These are phyloP conservation scores for Thelonectria rubi DNA, from an alignment of 2,329 filamentous ascomycete species.

Conservation along the genomic window DNA sequence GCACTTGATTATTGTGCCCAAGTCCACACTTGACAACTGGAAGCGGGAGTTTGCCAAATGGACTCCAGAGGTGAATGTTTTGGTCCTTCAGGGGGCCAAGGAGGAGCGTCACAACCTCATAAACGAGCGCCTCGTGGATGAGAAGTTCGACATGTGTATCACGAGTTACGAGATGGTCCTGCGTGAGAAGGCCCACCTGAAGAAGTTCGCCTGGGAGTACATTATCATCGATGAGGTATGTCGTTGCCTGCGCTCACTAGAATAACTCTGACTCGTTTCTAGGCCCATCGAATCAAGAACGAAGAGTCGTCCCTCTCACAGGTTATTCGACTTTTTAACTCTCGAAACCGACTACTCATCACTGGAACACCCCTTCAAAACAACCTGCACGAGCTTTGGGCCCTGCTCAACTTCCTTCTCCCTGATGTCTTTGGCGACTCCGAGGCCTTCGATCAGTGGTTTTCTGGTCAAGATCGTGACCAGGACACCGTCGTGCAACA, in stretches of 20 bases:
- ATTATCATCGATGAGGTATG: conserved; percentile 91
- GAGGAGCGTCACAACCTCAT: conserved; percentile 91
- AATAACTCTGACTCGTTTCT: conserved; percentile 27
- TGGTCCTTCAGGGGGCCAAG: conserved; percentile 94
- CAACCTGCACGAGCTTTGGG: conserved; percentile 98
- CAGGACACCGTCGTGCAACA: conserved; percentile 97
- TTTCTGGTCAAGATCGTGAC: conserved; percentile 87
- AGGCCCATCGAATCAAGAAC: conserved; percentile 97
- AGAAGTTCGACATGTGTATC: conserved; percentile 97
- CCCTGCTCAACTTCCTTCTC: conserved; percentile 94
- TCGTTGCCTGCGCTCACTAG: background rate
- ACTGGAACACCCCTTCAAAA: conserved; percentile 98
- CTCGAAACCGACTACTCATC: conserved; percentile 91
- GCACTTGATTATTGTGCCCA: conserved; percentile 91
- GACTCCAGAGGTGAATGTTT: conserved; percentile 94
- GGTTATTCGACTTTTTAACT: conserved; percentile 96
- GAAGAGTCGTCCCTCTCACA: conserved; percentile 97
- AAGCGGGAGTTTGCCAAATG: conserved; percentile 91
- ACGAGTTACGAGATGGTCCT: conserved; percentile 99
- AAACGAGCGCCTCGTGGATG: conserved; percentile 87
- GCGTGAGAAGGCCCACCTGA: conserved; percentile 90
- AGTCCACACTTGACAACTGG: conserved; percentile 99
- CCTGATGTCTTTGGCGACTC: conserved; percentile 98
- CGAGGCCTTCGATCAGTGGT: conserved; percentile 98
- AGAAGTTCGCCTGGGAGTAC: conserved; percentile 99